Base-by-base conservation (phyloP, 2,329 filamentous ascomycete species). In the Orbilia brochopaga region DNA sequence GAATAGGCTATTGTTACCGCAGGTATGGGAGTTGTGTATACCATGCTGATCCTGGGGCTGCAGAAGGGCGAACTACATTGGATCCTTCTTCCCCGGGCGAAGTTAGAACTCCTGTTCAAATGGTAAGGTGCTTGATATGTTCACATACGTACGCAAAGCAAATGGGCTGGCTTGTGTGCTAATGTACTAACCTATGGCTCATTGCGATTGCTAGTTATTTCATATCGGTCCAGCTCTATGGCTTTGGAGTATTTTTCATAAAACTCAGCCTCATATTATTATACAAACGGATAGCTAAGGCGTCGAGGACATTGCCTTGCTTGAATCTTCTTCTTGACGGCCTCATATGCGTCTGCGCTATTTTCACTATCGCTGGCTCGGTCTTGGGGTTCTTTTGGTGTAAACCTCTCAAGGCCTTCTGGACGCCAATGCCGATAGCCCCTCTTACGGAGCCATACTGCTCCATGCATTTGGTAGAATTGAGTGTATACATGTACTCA, bases 321-420 rank as follows among this genome's bases (percentile, higher is more conserved):
- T 19, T 72, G 11, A 51, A 72, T 35, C 40, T 15, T 7, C 32
- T 72, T 6, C 46, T 72, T 7, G 58, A 65, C 27, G 19, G 51
- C 7, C 17, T 64, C 5, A 40, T 65, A 5, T 72, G 67, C 54
- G 21, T 65, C 10, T 72, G 67, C n/a, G 27, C 63, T 10, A 55
- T 63, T 35, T 72, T 72, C 17, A 64, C 67, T 7, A 23, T 65
- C 1, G 30, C 59, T 1, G 59, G 59, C 15, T 60, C 58, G 8
- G 35, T 65, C 6, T 50, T 72, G n/a, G 61, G 65, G 30, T 72
- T 65, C 40, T 65, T 65, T 23, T 72, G 67, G 67, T 72, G 67
- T 30, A 72, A 65, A 46, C 67, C 67, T 1, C 37, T 72, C 21
- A 56, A 72, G 19, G 67, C 67, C 6, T 72, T 72, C 30, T 72